These are phyloP conservation scores for Pseudogymnoascus sp. DNA, from an alignment of 2,329 filamentous ascomycete species.

Conservation along the genomic window DNA sequence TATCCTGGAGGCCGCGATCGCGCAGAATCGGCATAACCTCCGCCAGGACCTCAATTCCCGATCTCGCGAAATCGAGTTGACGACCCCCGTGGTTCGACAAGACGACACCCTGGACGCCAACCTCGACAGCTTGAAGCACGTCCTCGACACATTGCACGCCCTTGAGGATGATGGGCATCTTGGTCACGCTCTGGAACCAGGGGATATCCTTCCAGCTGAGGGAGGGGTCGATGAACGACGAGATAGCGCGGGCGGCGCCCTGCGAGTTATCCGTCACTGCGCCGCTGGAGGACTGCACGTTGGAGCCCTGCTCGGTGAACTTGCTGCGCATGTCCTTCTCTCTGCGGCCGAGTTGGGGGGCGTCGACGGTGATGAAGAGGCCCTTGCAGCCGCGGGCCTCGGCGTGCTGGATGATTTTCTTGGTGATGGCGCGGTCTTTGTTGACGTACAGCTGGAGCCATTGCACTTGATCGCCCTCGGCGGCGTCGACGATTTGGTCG, in stretches of 20 bases:
- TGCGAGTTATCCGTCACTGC: conserved; percentile 74
- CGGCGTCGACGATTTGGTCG: conserved; percentile 90
- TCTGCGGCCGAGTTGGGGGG: conserved; percentile 83
- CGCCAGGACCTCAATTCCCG: conserved; percentile 79
- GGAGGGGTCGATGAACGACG: conserved; percentile 91
- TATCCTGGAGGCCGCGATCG: conserved; percentile 61
- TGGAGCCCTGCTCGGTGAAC: conserved; percentile 73
- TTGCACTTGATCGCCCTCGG: conserved; percentile 70
- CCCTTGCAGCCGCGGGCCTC: conserved; percentile 87
- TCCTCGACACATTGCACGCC: conserved; percentile 95
- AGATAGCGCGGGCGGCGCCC: conserved; percentile 90
- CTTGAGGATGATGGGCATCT: conserved; percentile 93
- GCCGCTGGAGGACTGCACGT: conserved; percentile 62
- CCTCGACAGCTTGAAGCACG: conserved; percentile 75
- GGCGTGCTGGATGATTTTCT: conserved; percentile 82
- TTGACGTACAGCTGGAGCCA: conserved; percentile 97
- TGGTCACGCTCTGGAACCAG: conserved; percentile 85
- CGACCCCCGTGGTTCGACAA: conserved; percentile 93
- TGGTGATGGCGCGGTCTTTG: conserved; percentile 85
- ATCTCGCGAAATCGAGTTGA: conserved; percentile 85
- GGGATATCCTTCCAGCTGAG: conserved; percentile 89
- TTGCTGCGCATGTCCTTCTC: conserved; percentile 98
- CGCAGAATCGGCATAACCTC: conserved; percentile 87
- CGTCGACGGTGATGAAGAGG: conserved; percentile 97
- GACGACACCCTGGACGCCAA: conserved; percentile 79